phyloP scores from a whole-genome alignment of 2,329 filamentous ascomycete genomes.

The Cladosporium oxysporum region DNA sequence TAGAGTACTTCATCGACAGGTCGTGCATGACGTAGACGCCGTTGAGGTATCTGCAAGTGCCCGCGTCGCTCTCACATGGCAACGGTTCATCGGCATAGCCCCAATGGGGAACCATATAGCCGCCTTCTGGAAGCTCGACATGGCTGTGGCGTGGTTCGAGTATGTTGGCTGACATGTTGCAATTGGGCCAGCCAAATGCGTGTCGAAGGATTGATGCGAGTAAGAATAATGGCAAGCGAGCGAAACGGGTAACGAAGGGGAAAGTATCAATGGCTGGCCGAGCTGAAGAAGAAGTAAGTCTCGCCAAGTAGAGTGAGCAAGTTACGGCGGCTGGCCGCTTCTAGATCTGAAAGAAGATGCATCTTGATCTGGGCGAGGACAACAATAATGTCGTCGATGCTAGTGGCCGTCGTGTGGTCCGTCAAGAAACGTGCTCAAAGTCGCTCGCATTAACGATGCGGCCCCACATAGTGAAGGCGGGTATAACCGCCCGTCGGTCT shows the following conservation, averaged over 20 bases:
- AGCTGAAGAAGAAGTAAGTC: neutral
- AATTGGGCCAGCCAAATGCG: constrained; percentile 17
- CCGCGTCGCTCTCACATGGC: constrained; percentile 60
- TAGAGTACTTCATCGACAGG: constrained; percentile 56
- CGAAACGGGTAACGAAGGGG: neutral
- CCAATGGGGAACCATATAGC: constrained; percentile 48
- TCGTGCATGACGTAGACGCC: constrained; percentile 57
- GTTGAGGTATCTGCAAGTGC: constrained; percentile 61
- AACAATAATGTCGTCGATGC: neutral
- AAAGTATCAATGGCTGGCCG: neutral
- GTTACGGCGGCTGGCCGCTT: constrained; percentile 13
- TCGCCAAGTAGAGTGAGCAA: constrained; percentile 19
- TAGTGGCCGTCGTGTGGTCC: neutral
- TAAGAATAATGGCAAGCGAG: neutral
- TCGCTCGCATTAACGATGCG: neutral
- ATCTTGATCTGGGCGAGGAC: neutral
- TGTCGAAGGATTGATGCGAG: constrained; percentile 6
- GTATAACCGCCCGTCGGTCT: no score
- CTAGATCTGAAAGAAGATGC: neutral
- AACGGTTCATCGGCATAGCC: constrained; percentile 56
- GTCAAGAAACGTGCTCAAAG: constrained; percentile 5
- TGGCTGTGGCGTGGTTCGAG: constrained; percentile 15
- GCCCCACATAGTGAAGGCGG: neutral
- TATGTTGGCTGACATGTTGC: constrained; percentile 3
- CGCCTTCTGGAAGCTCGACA: constrained; percentile 7